Evolutionary conservation across 1,284 basidiomycete species (phyloP), one percentile per base, ranked within the genome.

Genomic region (Apiotrichum sp.): DNA sequence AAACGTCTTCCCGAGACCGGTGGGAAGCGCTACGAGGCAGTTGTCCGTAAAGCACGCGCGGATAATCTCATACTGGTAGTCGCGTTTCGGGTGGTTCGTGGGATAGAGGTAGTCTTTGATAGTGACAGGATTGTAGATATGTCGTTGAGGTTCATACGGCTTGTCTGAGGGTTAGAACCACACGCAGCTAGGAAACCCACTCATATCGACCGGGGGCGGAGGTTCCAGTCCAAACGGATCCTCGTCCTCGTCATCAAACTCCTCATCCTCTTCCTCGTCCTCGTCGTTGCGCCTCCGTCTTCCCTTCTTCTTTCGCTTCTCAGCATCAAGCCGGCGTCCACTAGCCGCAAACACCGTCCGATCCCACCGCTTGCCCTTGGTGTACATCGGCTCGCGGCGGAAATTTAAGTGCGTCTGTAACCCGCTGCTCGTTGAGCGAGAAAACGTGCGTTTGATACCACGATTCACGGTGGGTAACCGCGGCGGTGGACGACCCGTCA

Each of bases 1-100:
- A 69, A 99, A 98, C 0, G 96, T 98, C 79, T 99, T 99, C 22
- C 96, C 96, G 6, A 98, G 79, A 57, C 96, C 96, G 0, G 96
- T 99, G 0, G 96, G 96, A 10, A 98, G 78, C 1, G 93, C 89
- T 31, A 98, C 93, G 4, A 99, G 82, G 3, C 91, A 91, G 69
- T 99, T 98, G 50, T 97, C 88, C 65, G 89, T 93, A 34, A 98
- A 81, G 66, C 87, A 88, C 38, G 84, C 82, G 65, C 83, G 85
- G 52, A 93, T 87, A 59, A 98, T 98, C 64, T 98, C 96, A 72
- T 83, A 95, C 67, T 99, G 96, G 70, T 98, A 99, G 65, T 90
- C 87, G 59, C 96, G 86, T 66, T 88, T 90, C 1, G 87, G 84
- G 49, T 83, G 82, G 71, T 98, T 98, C 6, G 88, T 82, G 1